Base-by-base conservation (phyloP, 2,329 filamentous ascomycete genomes). In the Penicillium decumbens region DNA sequence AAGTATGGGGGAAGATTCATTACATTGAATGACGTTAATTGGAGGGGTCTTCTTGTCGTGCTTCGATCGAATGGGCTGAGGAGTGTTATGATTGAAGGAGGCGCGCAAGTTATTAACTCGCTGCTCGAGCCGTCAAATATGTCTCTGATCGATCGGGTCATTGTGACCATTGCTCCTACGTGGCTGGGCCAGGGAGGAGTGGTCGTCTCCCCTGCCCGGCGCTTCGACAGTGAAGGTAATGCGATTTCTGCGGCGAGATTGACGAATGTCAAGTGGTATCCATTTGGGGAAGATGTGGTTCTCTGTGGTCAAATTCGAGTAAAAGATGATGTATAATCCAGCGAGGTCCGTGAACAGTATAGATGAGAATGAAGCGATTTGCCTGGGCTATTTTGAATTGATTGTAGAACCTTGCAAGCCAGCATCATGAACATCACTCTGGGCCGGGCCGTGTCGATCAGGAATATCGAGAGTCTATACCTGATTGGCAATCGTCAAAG, bases 31-130 rank as follows among this genome's bases (percentile, higher is more conserved):
- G 47, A 47, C 4, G 60, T 71, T 51, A 68, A 76, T 27, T 95
- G 88, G 89, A 64, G 60, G 1, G 73, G 75, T 27, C 75, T 93
- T 4, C 69, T 93, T 13, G 64, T 65, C 12, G 69, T 72, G 2
- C 66, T 95, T 25, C 68, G 63, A 18, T 62, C 59, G 1, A 75
- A 85, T 57, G 82, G 82, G 1, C 69, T 95, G 15, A 64, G 66
- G 35, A 95, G 89, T 65, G 76, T 96, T 45, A 96, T 96, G 92
- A 78, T 96, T 35, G 92, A 96, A 65, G 91, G 92, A 0, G 92
- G 91, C 3, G 90, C 80, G 0, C 73, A 76, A 12, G 81, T 96
- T 27, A 95, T 96, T 65, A 93, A 93, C 62, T 81, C 85, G 2
- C 71, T 96, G 4, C 76, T 96, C 6, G 72, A 77, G 24, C 75